phyloP scores from a whole-genome alignment of 306 rosid species.

The Prunus kanzakura region DNA sequence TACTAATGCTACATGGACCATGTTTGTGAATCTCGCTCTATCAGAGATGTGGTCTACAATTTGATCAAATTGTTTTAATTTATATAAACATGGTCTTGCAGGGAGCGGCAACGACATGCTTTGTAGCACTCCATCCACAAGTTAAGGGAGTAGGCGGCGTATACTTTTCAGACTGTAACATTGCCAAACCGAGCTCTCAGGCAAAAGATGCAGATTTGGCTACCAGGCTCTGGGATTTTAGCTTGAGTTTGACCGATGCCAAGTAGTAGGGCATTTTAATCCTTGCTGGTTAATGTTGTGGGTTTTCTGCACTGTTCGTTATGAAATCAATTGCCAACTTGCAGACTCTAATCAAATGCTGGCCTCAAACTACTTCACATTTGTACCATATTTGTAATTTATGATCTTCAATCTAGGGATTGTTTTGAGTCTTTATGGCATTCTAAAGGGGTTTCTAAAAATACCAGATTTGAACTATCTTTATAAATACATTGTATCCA shows the following conservation, averaged over 20 bases:
- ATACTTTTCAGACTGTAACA: conserved; percentile 59
- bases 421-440: neutral
- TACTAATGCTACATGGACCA: neutral
- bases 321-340: neutral
- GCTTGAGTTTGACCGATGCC: conserved; percentile 44
- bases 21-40: neutral
- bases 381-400: neutral
- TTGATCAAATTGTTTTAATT: too few species aligned
- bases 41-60: neutral
- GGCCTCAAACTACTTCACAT: neutral
- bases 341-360: neutral
- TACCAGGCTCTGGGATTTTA: conserved; percentile 65
- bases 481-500: neutral
- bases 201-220: conserved; percentile 62
- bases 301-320: neutral
- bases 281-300: neutral
- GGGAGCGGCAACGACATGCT: conserved; percentile 94
- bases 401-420: neutral
- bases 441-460: neutral
- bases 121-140: conserved; percentile 72
- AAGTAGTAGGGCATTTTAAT: neutral
- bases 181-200: conserved; percentile 43
- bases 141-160: conserved; percentile 57
- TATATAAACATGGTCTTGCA: conserved; percentile 3
- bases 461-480: neutral